These are phyloP conservation scores for Solanum paucissectum DNA, from an alignment of 257 asterid species.

Conservation along the genomic window DNA sequence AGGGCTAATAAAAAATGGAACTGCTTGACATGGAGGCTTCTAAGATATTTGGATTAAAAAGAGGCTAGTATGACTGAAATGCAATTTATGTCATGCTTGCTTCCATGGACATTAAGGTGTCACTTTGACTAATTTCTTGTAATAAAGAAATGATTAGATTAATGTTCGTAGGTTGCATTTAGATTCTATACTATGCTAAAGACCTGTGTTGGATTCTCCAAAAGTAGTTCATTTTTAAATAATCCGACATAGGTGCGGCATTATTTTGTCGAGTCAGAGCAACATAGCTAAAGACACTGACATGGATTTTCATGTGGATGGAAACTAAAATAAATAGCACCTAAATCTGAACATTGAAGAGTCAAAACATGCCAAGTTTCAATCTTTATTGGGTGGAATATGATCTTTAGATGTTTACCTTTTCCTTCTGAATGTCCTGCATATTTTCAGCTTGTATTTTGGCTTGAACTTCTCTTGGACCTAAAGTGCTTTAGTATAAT, in stretches of 20 bases:
- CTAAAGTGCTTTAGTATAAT: background rate
- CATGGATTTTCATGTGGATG: background rate
- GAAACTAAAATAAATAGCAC: background rate
- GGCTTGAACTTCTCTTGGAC: background rate
- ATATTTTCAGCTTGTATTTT: background rate
- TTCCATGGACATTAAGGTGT: background rate
- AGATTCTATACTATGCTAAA: background rate
- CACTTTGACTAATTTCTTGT: background rate
- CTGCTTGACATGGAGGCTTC: background rate
- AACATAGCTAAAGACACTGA: background rate
- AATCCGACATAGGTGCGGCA: background rate
- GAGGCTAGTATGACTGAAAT: background rate
- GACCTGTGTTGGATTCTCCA: background rate
- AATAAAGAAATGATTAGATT: background rate
- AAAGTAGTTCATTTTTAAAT: background rate
- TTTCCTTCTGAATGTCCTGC: background rate
- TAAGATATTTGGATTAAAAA: background rate
- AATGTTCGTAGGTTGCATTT: background rate
- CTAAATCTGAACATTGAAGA: background rate
- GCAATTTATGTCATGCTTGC: background rate
- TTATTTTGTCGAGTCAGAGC: background rate
- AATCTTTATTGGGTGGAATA: background rate
- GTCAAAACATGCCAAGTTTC: background rate
- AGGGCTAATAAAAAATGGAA: background rate
- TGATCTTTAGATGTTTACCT: background rate